Conservation (phyloP, 768 basidiomycete species). For the Dioszegia crocea region DNA sequence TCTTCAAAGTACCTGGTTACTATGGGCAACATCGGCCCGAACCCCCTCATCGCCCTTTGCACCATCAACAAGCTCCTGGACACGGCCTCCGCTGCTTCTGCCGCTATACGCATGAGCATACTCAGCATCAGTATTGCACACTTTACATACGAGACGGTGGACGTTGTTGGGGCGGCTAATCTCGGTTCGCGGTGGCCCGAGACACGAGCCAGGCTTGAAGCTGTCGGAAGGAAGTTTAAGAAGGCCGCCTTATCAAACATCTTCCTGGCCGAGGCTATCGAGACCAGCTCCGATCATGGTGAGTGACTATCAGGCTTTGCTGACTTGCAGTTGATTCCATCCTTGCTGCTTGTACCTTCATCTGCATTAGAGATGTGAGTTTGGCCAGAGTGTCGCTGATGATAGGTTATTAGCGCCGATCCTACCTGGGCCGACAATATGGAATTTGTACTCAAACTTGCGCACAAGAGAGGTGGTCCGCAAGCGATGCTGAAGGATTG, state of each 20-base stretch:
- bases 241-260: conserved; percentile 28
- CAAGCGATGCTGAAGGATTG: conserved; percentile 24
- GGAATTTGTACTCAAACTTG: conserved; percentile 37
- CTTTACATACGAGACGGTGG: conserved; percentile 26
- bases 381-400: background rate
- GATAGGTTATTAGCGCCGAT: conserved; percentile 33
- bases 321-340: conserved; percentile 26
- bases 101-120: conserved; percentile 39
- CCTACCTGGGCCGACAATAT: conserved; percentile 33
- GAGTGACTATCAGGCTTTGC: background rate
- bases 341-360: conserved; percentile 30
- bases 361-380: conserved; percentile 37
- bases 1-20: conserved; percentile 28
- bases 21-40: conserved; percentile 39
- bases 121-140: conserved; percentile 30
- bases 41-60: conserved; percentile 34
- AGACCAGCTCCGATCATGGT: conserved; percentile 14
- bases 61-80: conserved; percentile 30
- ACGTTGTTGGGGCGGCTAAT: background rate
- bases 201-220: conserved; percentile 17
- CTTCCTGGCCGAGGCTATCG: conserved; percentile 18
- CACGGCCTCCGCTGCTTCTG: conserved; percentile 27
- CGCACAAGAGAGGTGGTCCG: conserved; percentile 34
- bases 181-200: conserved; percentile 17
- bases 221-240: conserved; percentile 28